A percentile compares a stretch with the other conserved stretches of the same genome.
phyloP scores from a whole-genome alignment of 345 rosid genomes.

The Dovyalis caffra region DNA sequence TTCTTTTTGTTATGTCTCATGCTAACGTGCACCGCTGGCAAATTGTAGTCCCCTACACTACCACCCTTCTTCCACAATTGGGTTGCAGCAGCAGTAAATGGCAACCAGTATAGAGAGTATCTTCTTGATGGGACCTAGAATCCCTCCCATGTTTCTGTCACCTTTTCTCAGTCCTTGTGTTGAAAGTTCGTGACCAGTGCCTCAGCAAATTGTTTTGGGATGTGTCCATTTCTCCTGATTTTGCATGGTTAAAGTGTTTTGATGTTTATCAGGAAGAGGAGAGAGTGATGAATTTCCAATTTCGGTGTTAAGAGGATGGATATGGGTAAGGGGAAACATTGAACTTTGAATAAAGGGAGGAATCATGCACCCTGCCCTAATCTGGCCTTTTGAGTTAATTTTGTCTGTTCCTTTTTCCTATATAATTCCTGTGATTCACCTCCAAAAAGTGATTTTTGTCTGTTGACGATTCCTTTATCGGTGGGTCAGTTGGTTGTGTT shows the following conservation, averaged over 20 bases:
- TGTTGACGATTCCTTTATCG: conserved; percentile 18
- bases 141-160: conserved; percentile 14
- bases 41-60: not conserved
- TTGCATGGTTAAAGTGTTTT: not conserved
- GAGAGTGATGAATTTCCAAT: conserved; percentile 8
- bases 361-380: conserved; percentile 1
- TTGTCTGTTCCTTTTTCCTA: conserved; percentile 22
- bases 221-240: not conserved
- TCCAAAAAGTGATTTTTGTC: conserved; percentile 54
- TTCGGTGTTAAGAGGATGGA: not conserved
- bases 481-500: conserved; percentile 13
- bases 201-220: not conserved
- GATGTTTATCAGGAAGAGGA: not conserved
- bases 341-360: conserved; percentile 7
- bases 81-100: not conserved
- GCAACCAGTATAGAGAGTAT: conserved; percentile 7
- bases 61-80: not conserved
- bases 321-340: conserved; percentile 11
- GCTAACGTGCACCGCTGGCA: conserved; percentile 38
- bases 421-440: conserved; percentile 39
- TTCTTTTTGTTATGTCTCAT: conserved; percentile 10
- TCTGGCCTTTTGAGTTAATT: conserved; percentile 19
- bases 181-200: not conserved
- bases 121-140: conserved; percentile 24
- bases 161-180: not conserved